Evolutionary conservation across 179 eudicot genomes (phyloP).

Genomic region (Actinidia polygama): DNA sequence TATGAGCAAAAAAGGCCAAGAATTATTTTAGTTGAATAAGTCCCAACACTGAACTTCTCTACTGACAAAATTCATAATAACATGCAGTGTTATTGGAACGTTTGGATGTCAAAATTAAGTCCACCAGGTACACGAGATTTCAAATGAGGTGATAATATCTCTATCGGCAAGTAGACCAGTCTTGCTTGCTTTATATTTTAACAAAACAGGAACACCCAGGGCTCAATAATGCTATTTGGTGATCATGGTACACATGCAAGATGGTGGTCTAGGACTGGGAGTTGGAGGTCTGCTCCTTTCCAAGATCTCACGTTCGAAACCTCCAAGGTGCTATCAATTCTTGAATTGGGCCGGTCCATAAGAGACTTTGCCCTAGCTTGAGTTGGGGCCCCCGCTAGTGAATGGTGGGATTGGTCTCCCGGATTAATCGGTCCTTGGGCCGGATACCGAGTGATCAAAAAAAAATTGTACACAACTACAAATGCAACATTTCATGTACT

Average conservation of each 20-base stretch:
- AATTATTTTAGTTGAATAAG: not conserved
- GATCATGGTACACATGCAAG: not conserved
- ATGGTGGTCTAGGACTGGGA: no score
- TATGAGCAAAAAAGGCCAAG: not conserved
- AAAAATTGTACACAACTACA: no score
- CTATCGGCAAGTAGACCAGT: not conserved
- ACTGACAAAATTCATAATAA: not conserved
- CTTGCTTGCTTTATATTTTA: not conserved
- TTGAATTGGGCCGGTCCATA: no score
- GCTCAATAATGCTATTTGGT: not conserved
- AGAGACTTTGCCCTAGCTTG: no score
- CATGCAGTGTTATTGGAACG: not conserved
- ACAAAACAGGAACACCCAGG: not conserved
- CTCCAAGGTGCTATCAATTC: no score
- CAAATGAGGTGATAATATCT: not conserved
- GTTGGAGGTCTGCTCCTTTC: no score
- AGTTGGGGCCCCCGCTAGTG: no score
- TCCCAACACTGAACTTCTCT: not conserved
- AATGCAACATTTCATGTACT: not conserved
- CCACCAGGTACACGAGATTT: not conserved
- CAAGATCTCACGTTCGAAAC: no score
- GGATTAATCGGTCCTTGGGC: no score
- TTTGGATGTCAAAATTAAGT: conserved; percentile 4
- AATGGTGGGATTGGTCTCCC: no score
- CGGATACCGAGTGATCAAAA: no score